phyloP scores from a whole-genome alignment of 352 stramenopile species.

The Peronospora belbahrii region DNA sequence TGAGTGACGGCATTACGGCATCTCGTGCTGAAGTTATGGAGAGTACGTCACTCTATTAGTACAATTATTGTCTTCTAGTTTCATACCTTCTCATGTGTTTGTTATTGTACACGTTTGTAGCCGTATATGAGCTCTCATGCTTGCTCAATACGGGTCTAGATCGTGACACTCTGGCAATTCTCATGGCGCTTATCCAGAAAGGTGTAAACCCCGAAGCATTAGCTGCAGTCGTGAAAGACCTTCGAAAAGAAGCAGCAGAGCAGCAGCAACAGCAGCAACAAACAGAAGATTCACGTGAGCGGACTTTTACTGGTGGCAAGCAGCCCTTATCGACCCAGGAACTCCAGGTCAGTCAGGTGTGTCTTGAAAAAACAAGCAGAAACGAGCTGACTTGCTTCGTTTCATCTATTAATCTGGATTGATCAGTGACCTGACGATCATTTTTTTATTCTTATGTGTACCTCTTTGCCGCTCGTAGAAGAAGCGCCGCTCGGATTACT shows the following conservation, averaged over 20 bases:
- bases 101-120: constrained; percentile 17
- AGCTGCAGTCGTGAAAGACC: constrained; percentile 83
- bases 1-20: constrained; percentile 36
- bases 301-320: constrained; percentile 40
- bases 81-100: no score
- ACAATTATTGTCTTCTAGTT: no score
- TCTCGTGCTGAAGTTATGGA: constrained; percentile 51
- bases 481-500: constrained; percentile 53
- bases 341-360: constrained; percentile 65
- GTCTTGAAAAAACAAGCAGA: constrained; percentile 29
- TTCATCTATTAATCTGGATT: not conserved
- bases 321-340: constrained; percentile 41
- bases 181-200: constrained; percentile 84
- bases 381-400: constrained; percentile 7
- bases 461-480: constrained; percentile 28
- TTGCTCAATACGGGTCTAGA: constrained; percentile 88
- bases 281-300: constrained; percentile 14
- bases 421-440: not conserved
- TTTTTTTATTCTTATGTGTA: constrained; percentile 7
- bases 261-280: constrained; percentile 6
- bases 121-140: constrained; percentile 85
- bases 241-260: constrained; percentile 61
- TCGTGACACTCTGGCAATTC: constrained; percentile 80
- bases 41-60: constrained; percentile 22
- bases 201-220: constrained; percentile 87